These are phyloP conservation scores for Aspergillus tamarii DNA, from an alignment of 2,329 filamentous ascomycete species.

Conservation along the genomic window DNA sequence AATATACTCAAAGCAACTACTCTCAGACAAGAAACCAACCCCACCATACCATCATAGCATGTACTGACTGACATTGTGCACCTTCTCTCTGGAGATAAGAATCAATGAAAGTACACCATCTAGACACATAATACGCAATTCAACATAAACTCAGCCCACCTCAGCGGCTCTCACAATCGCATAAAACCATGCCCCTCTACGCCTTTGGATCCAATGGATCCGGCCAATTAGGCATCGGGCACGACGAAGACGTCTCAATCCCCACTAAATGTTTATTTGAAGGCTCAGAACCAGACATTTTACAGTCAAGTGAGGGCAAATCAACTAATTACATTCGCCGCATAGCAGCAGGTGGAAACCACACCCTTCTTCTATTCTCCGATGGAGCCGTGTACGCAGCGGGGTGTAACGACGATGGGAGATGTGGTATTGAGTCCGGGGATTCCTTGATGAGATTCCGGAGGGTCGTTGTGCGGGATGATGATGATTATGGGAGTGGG, in stretches of 20 bases:
- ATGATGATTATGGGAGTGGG: slow-evolving; percentile 2
- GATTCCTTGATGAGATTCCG: slow-evolving; percentile 28
- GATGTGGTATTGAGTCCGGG: slow-evolving; percentile 39
- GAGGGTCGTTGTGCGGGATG: slow-evolving; percentile 28
- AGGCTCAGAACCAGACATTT: slow-evolving; percentile 22
- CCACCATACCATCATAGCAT: not conserved
- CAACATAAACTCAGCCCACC: not conserved
- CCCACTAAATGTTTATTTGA: slow-evolving; percentile 66
- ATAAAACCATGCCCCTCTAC: slow-evolving; percentile 54
- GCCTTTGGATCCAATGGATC: slow-evolving; percentile 77
- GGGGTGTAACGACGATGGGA: slow-evolving; percentile 60
- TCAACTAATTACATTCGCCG: slow-evolving; percentile 31
- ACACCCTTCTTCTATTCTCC: slow-evolving; percentile 73
- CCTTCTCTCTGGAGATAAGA: not conserved
- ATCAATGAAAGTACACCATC: too few relatives aligned
- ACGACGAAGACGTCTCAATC: slow-evolving; percentile 70
- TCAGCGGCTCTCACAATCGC: too few relatives aligned
- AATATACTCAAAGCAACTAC: not conserved
- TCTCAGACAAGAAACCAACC: not conserved
- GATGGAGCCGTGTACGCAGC: slow-evolving; percentile 65
- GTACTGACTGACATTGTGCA: not conserved
- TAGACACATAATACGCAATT: not conserved
- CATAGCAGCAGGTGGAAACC: slow-evolving; percentile 76
- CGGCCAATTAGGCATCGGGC: slow-evolving; percentile 72
- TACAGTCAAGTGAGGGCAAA: slow-evolving; percentile 35